Conservation (phyloP, 176 grass and related monocot species). For the Thinopyrum elongatum region DNA sequence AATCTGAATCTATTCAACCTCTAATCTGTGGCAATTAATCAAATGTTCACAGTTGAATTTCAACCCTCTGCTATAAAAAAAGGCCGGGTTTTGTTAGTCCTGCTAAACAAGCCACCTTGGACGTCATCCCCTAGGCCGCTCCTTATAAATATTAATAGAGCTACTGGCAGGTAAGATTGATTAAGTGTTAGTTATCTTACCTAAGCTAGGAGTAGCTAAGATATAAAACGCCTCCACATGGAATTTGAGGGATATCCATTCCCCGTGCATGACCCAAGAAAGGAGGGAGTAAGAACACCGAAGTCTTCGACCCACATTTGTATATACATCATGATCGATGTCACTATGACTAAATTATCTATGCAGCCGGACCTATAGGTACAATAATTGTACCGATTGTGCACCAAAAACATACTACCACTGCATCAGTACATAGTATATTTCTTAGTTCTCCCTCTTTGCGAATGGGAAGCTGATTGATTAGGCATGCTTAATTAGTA, state of each 20-base stretch:
- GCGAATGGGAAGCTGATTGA: too few species aligned
- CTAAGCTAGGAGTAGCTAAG: not conserved
- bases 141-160: not conserved
- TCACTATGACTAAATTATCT: not conserved
- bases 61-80: not conserved
- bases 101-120: slow-evolving; percentile 2
- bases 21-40: not conserved
- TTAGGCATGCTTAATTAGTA: too few species aligned
- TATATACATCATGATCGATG: not conserved
- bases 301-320: not conserved
- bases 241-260: slow-evolving; percentile 14
- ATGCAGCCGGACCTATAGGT: not conserved
- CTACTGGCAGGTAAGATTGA: not conserved
- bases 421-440: not conserved
- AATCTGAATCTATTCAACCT: not conserved
- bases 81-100: too few species aligned
- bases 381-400: not conserved
- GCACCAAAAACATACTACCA: not conserved
- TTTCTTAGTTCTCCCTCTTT: too few species aligned
- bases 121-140: not conserved
- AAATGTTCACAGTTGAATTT: not conserved
- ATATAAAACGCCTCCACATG: not conserved
- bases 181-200: not conserved
- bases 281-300: not conserved
- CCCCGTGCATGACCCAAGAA: slow-evolving; percentile 1